Percentiles rank a stretch among this genome's conserved stretches.
phyloP scores from a whole-genome alignment of 768 basidiomycete species.

The Collybia mongolica region DNA sequence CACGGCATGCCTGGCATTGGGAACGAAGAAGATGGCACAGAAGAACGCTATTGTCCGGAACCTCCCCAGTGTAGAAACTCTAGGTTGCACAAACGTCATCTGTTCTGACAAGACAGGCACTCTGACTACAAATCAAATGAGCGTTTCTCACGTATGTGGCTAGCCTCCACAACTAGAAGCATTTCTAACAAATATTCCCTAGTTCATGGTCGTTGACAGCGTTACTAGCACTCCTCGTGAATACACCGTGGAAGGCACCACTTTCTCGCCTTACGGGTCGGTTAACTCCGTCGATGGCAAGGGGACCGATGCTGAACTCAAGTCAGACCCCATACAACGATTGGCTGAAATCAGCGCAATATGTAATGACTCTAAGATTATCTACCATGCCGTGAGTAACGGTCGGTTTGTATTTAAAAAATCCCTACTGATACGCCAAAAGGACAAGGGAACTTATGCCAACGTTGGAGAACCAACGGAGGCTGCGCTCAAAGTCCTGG shows the following conservation, averaged over 20 bases:
- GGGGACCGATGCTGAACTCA: slow-evolving; percentile 52
- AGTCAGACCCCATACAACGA: slow-evolving; percentile 72
- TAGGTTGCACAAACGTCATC: slow-evolving; percentile 97
- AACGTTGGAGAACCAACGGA: slow-evolving; percentile 98
- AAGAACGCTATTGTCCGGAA: slow-evolving; percentile 98
- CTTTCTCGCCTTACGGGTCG: slow-evolving; percentile 83
- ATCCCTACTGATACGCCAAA: slow-evolving; percentile 2
- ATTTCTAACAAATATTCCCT: slow-evolving; percentile 5
- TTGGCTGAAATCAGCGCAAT: slow-evolving; percentile 90
- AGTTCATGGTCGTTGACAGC: slow-evolving; percentile 78
- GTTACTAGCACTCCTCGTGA: slow-evolving; percentile 52
- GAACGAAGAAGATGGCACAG: slow-evolving; percentile 99
- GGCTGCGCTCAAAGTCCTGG: slow-evolving; percentile 92
- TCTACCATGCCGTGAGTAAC: slow-evolving; percentile 68
- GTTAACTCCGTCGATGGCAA: slow-evolving; percentile 69
- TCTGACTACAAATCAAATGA: slow-evolving; percentile 97
- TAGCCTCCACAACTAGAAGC: too few species aligned
- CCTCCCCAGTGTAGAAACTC: slow-evolving; percentile 93
- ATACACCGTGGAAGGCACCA: slow-evolving; percentile 87
- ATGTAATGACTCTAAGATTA: slow-evolving; percentile 92
- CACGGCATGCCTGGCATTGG: slow-evolving; percentile 93
- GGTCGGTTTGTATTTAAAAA: neutral
- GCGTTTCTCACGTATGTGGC: slow-evolving; percentile 70
- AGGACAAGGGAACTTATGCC: slow-evolving; percentile 79
- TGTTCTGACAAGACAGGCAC: slow-evolving; percentile 99